A percentile compares a stretch with the other conserved stretches of the same genome.
Evolutionary conservation across 2,329 filamentous ascomycete genomes (phyloP).

Genomic region (Aaosphaeria arxii): DNA sequence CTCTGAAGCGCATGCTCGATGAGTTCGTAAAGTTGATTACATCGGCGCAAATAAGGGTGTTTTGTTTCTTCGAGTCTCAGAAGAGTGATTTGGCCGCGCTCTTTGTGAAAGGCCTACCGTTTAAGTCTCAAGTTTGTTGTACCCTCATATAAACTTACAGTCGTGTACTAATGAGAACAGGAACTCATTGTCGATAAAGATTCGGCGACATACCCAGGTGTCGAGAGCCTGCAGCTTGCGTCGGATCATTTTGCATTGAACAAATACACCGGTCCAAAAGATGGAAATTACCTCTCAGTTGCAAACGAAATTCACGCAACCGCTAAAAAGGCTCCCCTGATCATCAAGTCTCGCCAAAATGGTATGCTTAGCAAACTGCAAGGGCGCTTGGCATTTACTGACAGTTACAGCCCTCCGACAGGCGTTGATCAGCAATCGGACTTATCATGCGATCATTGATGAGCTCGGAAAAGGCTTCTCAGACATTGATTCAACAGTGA

Average conservation of each 20-base stretch:
- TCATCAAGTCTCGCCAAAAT: slow-evolving; percentile 19
- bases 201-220: slow-evolving; percentile 21
- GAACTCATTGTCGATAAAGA: slow-evolving; percentile 27
- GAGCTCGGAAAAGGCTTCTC: slow-evolving; percentile 15
- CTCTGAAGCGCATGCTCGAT: slow-evolving; percentile 10
- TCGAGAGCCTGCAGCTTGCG: slow-evolving; percentile 16
- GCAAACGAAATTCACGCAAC: slow-evolving; percentile 19
- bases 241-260: slow-evolving; percentile 29
- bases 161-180: background rate
- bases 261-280: slow-evolving; percentile 25
- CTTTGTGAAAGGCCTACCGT: slow-evolving; percentile 9
- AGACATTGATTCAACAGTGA: slow-evolving; percentile 12
- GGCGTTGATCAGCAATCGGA: slow-evolving; percentile 13
- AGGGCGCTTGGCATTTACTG: background rate
- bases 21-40: slow-evolving; percentile 14
- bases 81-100: slow-evolving; percentile 14
- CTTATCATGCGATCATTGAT: slow-evolving; percentile 14
- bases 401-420: slow-evolving; percentile 7
- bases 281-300: slow-evolving; percentile 23
- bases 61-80: slow-evolving; percentile 19
- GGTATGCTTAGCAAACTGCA: background rate
- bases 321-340: slow-evolving; percentile 13
- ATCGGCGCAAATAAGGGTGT: slow-evolving; percentile 16
- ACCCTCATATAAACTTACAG: too few species aligned
- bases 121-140: slow-evolving; percentile 4